Percentiles rank a stretch among this genome's conserved stretches.
phyloP scores from a whole-genome alignment of 305 asterid species.

The Ilex paraguariensis region DNA sequence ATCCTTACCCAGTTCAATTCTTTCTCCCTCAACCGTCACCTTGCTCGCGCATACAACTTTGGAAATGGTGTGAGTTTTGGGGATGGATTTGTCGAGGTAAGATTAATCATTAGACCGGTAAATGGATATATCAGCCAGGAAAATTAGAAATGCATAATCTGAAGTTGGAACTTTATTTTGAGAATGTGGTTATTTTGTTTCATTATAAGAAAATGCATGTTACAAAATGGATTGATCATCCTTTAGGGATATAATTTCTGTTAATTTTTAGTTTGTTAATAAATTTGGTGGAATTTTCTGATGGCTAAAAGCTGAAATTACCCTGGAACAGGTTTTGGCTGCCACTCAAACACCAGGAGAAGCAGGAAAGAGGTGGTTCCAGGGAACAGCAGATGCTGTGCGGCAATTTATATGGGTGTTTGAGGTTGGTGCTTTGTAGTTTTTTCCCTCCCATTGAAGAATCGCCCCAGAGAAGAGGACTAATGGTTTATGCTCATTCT shows the following conservation, averaged over 20 bases:
- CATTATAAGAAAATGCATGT: not conserved
- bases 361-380: constrained; percentile 87
- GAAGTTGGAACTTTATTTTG: too few species aligned
- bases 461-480: not conserved
- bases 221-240: not conserved
- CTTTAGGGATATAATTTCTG: not conserved
- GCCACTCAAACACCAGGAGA: constrained; percentile 98
- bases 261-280: not conserved
- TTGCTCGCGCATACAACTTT: constrained; percentile 73
- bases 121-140: too few species aligned
- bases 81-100: constrained; percentile 96
- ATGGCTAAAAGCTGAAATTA: constrained; percentile 2
- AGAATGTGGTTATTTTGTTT: too few species aligned
- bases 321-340: constrained; percentile 67
- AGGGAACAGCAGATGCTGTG: constrained; percentile 99
- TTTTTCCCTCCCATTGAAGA: not conserved
- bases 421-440: constrained; percentile 48
- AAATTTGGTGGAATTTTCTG: constrained; percentile 1
- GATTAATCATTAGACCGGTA: not conserved
- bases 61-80: constrained; percentile 88
- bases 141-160: too few species aligned
- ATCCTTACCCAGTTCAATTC: constrained; percentile 92
- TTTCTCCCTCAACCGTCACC: constrained; percentile 92
- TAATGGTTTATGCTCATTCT: not conserved
- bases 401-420: constrained; percentile 91